Evolutionary conservation across 768 basidiomycete genomes (phyloP).

Genomic region (Antrodiella citrinella): DNA sequence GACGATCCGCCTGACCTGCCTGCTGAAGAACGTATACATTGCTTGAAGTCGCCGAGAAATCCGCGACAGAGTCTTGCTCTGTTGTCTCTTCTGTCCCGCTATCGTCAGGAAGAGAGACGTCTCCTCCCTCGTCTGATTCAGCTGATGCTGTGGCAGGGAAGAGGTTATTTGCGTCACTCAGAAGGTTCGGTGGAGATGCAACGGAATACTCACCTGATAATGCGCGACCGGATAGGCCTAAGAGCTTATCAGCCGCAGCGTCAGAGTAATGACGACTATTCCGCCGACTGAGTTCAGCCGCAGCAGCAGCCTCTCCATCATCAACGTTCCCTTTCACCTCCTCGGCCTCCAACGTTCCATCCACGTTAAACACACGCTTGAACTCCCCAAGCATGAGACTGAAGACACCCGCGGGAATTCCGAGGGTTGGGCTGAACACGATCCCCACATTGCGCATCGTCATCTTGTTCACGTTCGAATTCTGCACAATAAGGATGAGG

Average conservation of each 20-base stretch:
- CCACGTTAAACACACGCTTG: constrained; percentile 87
- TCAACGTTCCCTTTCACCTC: constrained; percentile 4
- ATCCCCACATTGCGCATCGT: constrained; percentile 98
- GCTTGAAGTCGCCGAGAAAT: constrained; percentile 19
- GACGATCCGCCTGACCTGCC: constrained; percentile 17
- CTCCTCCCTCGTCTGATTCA: constrained; percentile 67
- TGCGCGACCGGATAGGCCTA: constrained; percentile 67
- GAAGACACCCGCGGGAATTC: constrained; percentile 96
- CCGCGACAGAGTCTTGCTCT: constrained; percentile 18
- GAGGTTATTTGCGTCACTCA: constrained; percentile 29
- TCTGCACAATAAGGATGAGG: constrained; percentile 90
- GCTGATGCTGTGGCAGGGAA: constrained; percentile 18
- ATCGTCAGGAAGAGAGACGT: constrained; percentile 58
- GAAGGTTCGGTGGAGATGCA: constrained; percentile 3
- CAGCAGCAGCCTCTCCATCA: constrained; percentile 12
- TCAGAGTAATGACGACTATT: constrained; percentile 83
- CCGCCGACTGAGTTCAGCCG: constrained; percentile 44
- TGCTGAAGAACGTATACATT: constrained; percentile 10
- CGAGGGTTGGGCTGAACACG: constrained; percentile 95
- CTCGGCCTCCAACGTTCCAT: constrained; percentile 29
- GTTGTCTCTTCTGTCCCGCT: constrained; percentile 53
- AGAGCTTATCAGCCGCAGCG: constrained; percentile 73
- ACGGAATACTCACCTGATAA: constrained; percentile 45
- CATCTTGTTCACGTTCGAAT: constrained; percentile 92
- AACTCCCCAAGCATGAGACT: constrained; percentile 92